Base-by-base conservation (phyloP, 2,329 filamentous ascomycete species). In the Aspergillus hortae region DNA sequence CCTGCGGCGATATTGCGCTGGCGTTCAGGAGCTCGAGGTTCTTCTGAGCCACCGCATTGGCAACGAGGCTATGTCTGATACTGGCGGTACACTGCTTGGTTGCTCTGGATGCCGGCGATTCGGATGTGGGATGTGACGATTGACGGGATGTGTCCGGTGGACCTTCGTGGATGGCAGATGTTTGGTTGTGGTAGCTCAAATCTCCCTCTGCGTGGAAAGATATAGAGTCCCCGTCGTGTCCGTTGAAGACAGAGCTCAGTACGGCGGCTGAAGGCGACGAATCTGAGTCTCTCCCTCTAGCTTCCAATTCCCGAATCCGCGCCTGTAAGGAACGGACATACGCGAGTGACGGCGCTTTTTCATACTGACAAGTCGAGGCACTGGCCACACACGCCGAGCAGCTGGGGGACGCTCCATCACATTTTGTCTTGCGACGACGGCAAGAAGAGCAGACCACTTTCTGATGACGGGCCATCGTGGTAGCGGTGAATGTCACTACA, bases 1-100 rank as follows among this genome's bases (percentile, higher is more conserved):
- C 53, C 23, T 57, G 59, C 14, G 56, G 52, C 10, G 59, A 56
- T 17, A 58, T 33, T 21, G 46, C 44, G n/a, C 47, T 30, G 17
- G 54, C 40, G 15, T 46, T 44, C 7, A 42, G 27, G 6, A 43
- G 12, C 44, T 54, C 54, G 6, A 50, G 46, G 12, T 42, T 45
- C 25, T 36, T 51, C 19, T 50, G 48, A 4, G 48, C 42, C 3
- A 46, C 32, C 15, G 54, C 41, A 44, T 51, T 51, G n/a, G 41
- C 45, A 11, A 44, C 48, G 17, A 54, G 44, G 21, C 19, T 25
- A 12, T 43, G 40, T 30, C 48, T 35, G 10, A 33, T 48, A 41
- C 51, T 45, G 12, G 43, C 42, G 21, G 17, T 41, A 6, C 36
- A 48, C 21, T 33, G 40, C 7, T 11, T 30, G 7, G 30, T 30